These are phyloP conservation scores for Neurospora sp. DNA, from an alignment of 495 filamentous ascomycete genomes.

Conservation along the genomic window DNA sequence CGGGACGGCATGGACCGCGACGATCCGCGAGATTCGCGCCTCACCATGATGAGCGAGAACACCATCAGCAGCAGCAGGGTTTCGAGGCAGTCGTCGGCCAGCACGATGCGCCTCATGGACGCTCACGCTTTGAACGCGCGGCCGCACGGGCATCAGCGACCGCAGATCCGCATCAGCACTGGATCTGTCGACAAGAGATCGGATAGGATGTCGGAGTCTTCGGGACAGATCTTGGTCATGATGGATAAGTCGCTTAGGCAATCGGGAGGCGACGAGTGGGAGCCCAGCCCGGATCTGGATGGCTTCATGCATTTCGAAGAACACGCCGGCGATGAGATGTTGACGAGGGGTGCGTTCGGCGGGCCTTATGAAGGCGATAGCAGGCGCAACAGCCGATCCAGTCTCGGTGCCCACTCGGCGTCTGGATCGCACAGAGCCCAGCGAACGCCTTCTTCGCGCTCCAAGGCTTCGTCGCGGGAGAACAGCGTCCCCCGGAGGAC, in stretches of 20 bases:
- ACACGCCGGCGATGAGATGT: slow-evolving; percentile 15
- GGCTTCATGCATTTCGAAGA: slow-evolving; percentile 28
- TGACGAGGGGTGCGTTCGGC: slow-evolving; percentile 1
- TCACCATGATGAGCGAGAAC: slow-evolving; percentile 15
- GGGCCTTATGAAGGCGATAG: background rate
- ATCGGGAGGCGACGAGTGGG: slow-evolving; percentile 18
- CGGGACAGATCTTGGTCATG: slow-evolving; percentile 21
- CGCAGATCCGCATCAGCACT: background rate
- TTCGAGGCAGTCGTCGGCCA: slow-evolving; percentile 21
- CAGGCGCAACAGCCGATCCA: slow-evolving; percentile 8
- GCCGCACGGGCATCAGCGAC: slow-evolving; percentile 9
- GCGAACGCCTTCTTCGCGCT: background rate
- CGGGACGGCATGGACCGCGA: slow-evolving; percentile 5
- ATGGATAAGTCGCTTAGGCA: slow-evolving; percentile 9
- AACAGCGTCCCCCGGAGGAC: background rate
- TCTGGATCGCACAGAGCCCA: slow-evolving; percentile 4
- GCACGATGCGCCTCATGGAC: slow-evolving; percentile 17
- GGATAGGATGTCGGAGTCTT: background rate
- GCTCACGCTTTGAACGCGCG: slow-evolving; percentile 9
- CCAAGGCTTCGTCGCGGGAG: slow-evolving; percentile 4
- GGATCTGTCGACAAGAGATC: background rate
- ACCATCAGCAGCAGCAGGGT: slow-evolving; percentile 11
- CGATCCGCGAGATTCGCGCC: slow-evolving; percentile 5
- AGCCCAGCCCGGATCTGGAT: slow-evolving; percentile 29
- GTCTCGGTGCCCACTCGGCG: slow-evolving; percentile 3